Evolutionary conservation across 208 protist species (phyloP).

Genomic region (Crithidia sp.): DNA sequence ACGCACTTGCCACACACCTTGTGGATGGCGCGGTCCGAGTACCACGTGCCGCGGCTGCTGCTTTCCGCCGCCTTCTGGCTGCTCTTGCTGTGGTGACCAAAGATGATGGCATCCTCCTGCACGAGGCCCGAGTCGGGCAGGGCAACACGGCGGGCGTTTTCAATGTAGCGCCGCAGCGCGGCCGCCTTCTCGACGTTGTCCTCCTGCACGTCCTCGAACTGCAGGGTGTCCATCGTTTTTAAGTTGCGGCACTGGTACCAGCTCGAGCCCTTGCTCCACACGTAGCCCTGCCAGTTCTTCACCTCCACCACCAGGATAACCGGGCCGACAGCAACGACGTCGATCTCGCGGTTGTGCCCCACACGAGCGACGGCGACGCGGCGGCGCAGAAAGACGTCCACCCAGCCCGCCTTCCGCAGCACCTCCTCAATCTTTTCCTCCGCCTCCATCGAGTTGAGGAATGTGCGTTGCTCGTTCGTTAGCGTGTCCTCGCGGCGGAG

Average conservation of each 20-base stretch:
- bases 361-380: conserved; percentile 75
- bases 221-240: conserved; percentile 44
- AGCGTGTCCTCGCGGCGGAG: conserved; percentile 47
- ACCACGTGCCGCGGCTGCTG: conserved; percentile 65
- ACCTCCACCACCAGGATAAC: conserved; percentile 89
- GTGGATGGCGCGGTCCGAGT: conserved; percentile 73
- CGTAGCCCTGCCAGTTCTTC: conserved; percentile 90
- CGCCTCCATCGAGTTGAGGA: conserved; percentile 70
- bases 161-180: conserved; percentile 81
- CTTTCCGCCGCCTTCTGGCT: neutral
- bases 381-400: conserved; percentile 77
- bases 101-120: conserved; percentile 8
- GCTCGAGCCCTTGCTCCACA: conserved; percentile 83
- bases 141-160: conserved; percentile 72
- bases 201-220: conserved; percentile 88
- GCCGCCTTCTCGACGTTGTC: conserved; percentile 88
- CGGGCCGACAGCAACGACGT: conserved; percentile 83
- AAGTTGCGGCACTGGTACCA: conserved; percentile 80
- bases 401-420: conserved; percentile 79
- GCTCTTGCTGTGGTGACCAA: conserved; percentile 1
- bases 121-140: conserved; percentile 58
- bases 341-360: conserved; percentile 89
- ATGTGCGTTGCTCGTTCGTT: conserved; percentile 35
- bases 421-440: conserved; percentile 72
- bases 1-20: conserved; percentile 74